Conservation (phyloP, 306 rosid genomes). For the Begonia fuchsioides region DNA sequence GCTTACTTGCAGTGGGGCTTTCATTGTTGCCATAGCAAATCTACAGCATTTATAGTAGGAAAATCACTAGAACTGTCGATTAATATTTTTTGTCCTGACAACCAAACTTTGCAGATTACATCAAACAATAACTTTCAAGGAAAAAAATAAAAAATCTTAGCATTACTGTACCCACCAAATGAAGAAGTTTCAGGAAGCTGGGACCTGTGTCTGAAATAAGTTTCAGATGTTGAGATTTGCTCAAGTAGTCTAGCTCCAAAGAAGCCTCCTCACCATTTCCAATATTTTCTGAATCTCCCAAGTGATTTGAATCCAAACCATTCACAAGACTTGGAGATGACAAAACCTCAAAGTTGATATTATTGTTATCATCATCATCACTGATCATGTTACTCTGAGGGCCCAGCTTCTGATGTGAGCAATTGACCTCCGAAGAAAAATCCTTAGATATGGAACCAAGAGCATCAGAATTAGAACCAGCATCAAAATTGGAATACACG, state of each 20-base stretch:
- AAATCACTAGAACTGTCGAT: not conserved
- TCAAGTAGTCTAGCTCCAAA: constrained; percentile 34
- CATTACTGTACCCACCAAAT: constrained; percentile 41
- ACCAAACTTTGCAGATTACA: not conserved
- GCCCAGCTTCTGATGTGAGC: constrained; percentile 37
- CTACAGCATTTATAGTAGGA: constrained; percentile 22
- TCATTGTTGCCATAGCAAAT: constrained; percentile 57
- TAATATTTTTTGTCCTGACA: not conserved
- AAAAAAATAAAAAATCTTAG: not conserved
- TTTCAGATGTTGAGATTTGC: constrained; percentile 29
- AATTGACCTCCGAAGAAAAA: constrained; percentile 16
- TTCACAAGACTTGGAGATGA: constrained; percentile 32
- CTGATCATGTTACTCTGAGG: constrained; percentile 33
- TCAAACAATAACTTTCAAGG: too few species aligned
- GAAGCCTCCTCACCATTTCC: constrained; percentile 31
- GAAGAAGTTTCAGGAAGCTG: constrained; percentile 90
- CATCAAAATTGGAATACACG: constrained; percentile 30
- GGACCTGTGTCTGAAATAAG: constrained; percentile 41
- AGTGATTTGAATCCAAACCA: constrained; percentile 29
- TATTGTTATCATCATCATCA: constrained; percentile 26
- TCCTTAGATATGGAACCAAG: constrained; percentile 39
- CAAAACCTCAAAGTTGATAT: constrained; percentile 37
- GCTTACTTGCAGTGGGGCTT: constrained; percentile 48
- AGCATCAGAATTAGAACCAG: constrained; percentile 33
- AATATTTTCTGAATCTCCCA: constrained; percentile 33